Percentiles rank a stretch among this genome's conserved stretches.
These are phyloP conservation scores for Solanum chiquidenum DNA, from an alignment of 257 asterid genomes.

Conservation along the genomic window DNA sequence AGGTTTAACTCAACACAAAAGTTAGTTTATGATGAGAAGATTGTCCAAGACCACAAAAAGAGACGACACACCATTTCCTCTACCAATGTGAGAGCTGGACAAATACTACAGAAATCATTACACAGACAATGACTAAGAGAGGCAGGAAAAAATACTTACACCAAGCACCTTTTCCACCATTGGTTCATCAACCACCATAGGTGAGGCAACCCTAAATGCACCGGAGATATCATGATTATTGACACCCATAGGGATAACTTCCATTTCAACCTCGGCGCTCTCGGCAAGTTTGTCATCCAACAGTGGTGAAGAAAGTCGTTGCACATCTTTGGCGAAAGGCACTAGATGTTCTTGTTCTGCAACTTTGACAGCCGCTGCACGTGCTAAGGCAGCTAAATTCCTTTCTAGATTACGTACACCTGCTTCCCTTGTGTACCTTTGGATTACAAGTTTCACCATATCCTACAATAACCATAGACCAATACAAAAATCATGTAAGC, in stretches of 20 bases:
- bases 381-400: conserved; percentile 95
- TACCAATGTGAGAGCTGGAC: neutral
- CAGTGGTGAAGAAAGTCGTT: conserved; percentile 69
- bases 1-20: neutral
- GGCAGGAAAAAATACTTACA: conserved; percentile 41
- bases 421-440: conserved; percentile 97
- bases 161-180: conserved; percentile 96
- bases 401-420: conserved; percentile 97
- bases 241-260: conserved; percentile 83
- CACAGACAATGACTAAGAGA: neutral
- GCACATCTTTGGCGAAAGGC: conserved; percentile 85
- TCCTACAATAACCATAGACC: conserved; percentile 36
- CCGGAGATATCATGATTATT: conserved; percentile 69
- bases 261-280: conserved; percentile 97
- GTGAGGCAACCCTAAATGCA: conserved; percentile 54
- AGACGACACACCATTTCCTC: neutral
- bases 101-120: neutral
- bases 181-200: conserved; percentile 81
- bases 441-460: conserved; percentile 80
- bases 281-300: conserved; percentile 75
- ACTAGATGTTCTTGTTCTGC: conserved; percentile 78
- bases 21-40: neutral
- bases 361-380: conserved; percentile 90
- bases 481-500: neutral
- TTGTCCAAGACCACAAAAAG: neutral